Conservation (phyloP, 768 basidiomycete genomes). For the Infundibulicybe gibba region DNA sequence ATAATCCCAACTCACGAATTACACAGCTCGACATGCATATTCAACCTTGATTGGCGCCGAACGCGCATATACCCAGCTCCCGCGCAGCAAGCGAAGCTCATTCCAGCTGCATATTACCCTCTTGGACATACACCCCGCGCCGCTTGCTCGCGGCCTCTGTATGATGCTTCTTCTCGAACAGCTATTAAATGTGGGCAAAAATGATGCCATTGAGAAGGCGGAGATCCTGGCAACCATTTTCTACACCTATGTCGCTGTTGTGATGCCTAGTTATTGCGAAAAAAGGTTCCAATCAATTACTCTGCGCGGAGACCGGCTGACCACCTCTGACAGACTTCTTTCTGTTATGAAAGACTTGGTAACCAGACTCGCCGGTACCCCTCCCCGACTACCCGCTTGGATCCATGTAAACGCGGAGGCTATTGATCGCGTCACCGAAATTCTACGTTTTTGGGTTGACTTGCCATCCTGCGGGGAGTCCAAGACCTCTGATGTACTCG, state of each 20-base stretch:
- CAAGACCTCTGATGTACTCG: too few species aligned
- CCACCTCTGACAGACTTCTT: constrained; percentile 4
- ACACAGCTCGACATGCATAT: constrained; percentile 18
- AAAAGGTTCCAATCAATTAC: constrained; percentile 4
- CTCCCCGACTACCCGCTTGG: constrained; percentile 15
- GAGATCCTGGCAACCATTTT: constrained; percentile 20
- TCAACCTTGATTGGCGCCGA: constrained; percentile 19
- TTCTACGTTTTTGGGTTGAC: constrained; percentile 13
- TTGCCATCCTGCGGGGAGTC: too few species aligned
- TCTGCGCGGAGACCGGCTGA: too few species aligned
- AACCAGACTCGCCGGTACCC: constrained; percentile 4
- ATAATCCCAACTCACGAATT: not conserved
- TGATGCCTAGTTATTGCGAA: constrained; percentile 17
- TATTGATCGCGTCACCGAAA: constrained; percentile 9
- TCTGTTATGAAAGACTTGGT: constrained; percentile 7
- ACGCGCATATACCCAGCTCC: constrained; percentile 10
- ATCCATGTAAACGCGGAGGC: constrained; percentile 12
- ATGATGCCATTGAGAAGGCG: constrained; percentile 2
- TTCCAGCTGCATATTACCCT: constrained; percentile 17
- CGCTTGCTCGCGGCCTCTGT: constrained; percentile 18
- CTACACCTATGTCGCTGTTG: constrained; percentile 14
- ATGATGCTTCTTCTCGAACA: constrained; percentile 16
- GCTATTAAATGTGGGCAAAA: constrained; percentile 5
- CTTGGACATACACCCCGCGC: constrained; percentile 20
- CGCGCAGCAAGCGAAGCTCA: constrained; percentile 9